Conservation (phyloP, 129 eudicot species). For the Helianthus tuberosus region DNA sequence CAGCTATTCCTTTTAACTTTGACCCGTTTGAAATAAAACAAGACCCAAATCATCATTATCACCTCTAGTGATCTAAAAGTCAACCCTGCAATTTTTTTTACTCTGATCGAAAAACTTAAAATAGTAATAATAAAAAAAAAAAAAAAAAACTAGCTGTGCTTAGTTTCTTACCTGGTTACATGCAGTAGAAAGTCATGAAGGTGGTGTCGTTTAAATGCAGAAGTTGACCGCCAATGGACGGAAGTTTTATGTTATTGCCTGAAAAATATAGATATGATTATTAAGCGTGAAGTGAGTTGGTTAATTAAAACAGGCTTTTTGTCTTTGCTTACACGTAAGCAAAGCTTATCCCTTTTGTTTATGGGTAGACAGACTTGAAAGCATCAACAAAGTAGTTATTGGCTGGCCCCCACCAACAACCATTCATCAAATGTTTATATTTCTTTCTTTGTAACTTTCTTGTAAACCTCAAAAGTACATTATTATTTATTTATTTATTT, state of each 20-base stretch:
- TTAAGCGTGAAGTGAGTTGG: neutral
- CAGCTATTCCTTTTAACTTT: neutral
- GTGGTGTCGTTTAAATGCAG: slow-evolving; percentile 7
- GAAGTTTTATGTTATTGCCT: slow-evolving; percentile 12
- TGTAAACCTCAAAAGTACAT: neutral
- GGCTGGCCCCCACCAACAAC: slow-evolving; percentile 9
- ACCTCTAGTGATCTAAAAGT: neutral
- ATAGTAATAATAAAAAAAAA: neutral
- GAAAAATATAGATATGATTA: neutral
- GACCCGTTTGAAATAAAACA: neutral
- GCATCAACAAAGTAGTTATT: slow-evolving; percentile 14
- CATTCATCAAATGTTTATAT: neutral
- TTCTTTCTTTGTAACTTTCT: neutral
- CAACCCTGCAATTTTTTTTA: slow-evolving; percentile 7
- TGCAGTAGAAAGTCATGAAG: slow-evolving; percentile 18
- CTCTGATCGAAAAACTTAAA: neutral
- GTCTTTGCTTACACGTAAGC: slow-evolving; percentile 39
- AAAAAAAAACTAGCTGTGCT: neutral
- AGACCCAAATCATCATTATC: neutral
- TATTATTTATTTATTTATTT: too few species aligned
- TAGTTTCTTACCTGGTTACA: slow-evolving; percentile 6
- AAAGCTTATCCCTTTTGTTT: slow-evolving; percentile 32
- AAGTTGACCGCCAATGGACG: neutral
- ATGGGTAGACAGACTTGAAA: slow-evolving; percentile 29
- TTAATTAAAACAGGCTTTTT: neutral